Evolutionary conservation across 352 stramenopile genomes (phyloP).

Genomic region (Globisporangium orthogonon): DNA sequence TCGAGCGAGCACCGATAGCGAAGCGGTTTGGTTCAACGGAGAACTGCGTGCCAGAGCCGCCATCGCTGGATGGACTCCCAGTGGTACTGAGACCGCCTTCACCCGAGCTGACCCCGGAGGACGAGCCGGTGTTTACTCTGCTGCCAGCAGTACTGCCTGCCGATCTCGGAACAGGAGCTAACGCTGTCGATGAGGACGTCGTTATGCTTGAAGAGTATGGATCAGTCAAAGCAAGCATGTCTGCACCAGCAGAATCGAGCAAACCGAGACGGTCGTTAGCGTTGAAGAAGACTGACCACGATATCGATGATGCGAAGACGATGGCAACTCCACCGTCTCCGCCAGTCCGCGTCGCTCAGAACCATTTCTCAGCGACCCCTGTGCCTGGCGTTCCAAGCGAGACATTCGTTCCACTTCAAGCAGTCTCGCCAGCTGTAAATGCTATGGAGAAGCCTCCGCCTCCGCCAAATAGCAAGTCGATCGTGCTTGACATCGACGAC

Average conservation of each 20-base stretch:
- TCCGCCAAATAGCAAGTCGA: neutral
- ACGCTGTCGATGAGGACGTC: neutral
- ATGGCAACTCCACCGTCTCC: neutral
- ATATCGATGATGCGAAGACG: neutral
- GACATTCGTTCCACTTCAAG: neutral
- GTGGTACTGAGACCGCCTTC: neutral
- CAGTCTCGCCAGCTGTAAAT: neutral
- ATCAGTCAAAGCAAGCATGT: neutral
- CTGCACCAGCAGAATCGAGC: neutral
- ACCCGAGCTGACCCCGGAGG: slow-evolving; percentile 6
- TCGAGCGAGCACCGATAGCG: neutral
- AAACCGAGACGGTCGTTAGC: slow-evolving; percentile 10
- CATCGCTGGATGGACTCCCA: slow-evolving; percentile 1
- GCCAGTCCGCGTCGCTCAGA: neutral
- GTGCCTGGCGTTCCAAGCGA: neutral
- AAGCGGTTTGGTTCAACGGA: slow-evolving; percentile 1
- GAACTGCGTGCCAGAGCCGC: slow-evolving; percentile 27
- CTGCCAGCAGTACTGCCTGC: neutral
- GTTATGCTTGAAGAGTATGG: neutral
- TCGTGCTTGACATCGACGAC: slow-evolving; percentile 10
- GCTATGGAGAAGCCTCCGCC: neutral
- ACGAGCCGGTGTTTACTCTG: slow-evolving; percentile 10
- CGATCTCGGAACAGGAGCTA: neutral
- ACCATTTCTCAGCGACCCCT: neutral
- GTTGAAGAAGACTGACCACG: slow-evolving; percentile 1